A percentile compares a stretch with the other conserved stretches of the same genome.
phyloP scores from a whole-genome alignment of 2,329 filamentous ascomycete genomes.

The Chalaropsis thielavioides region DNA sequence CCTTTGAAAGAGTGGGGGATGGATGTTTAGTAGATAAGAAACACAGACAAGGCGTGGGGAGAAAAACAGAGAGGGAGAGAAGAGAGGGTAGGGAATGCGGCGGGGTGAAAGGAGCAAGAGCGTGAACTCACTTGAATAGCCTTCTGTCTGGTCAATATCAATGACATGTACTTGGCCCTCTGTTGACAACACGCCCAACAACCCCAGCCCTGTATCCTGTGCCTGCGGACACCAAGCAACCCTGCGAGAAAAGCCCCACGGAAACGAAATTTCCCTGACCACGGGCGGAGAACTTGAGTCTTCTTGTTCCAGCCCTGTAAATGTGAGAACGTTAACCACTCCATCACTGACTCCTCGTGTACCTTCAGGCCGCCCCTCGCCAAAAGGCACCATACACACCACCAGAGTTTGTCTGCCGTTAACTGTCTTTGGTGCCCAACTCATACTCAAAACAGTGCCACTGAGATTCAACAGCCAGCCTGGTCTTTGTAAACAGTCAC shows the following conservation, averaged over 20 bases:
- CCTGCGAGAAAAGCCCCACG: conserved; percentile 36
- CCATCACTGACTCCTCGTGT: conserved; percentile 31
- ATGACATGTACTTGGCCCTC: conserved; percentile 39
- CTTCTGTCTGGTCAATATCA: conserved; percentile 27
- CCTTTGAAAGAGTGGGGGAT: not conserved
- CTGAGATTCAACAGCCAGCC: conserved; percentile 43
- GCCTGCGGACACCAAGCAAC: conserved; percentile 40
- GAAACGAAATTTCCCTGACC: conserved; percentile 32
- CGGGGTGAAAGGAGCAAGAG: not conserved
- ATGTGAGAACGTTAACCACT: conserved; percentile 39
- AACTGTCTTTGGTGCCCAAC: conserved; percentile 34
- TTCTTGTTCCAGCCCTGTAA: conserved; percentile 25
- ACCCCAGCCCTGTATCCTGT: conserved; percentile 24
- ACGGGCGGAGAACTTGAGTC: conserved; percentile 26
- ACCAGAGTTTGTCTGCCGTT: conserved; percentile 33
- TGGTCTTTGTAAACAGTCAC: conserved; percentile 22
- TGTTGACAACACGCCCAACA: conserved; percentile 36
- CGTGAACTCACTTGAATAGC: conserved; percentile 18
- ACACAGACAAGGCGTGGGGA: not conserved
- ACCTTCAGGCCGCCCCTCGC: conserved; percentile 33
- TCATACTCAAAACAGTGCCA: conserved; percentile 38
- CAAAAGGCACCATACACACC: conserved; percentile 34
- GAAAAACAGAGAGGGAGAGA: not conserved
- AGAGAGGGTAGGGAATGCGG: not conserved
- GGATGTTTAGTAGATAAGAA: conserved; percentile 20